phyloP scores from a whole-genome alignment of 495 filamentous ascomycete species.

The Neurospora sp. region DNA sequence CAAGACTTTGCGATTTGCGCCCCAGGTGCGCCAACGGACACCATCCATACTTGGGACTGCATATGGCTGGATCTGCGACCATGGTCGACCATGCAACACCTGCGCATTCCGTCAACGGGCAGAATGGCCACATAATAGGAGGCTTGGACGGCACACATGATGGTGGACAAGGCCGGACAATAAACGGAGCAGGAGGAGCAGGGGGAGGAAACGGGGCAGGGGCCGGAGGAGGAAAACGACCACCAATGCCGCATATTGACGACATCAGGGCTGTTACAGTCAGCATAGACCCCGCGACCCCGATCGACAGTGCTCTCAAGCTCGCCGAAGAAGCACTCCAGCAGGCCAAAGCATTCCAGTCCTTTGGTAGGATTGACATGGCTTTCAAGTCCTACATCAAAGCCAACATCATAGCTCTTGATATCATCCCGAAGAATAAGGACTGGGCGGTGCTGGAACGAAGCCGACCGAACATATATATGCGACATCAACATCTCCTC shows the following conservation, averaged over 20 bases:
- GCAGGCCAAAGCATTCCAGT: constrained; percentile 41
- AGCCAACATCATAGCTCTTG: constrained; percentile 63
- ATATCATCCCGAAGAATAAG: constrained; percentile 45
- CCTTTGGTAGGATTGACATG: constrained; percentile 42
- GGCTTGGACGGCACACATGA: not conserved
- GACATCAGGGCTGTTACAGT: constrained; percentile 49
- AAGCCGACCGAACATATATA: constrained; percentile 11
- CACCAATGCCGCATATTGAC: constrained; percentile 58
- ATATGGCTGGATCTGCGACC: constrained; percentile 17
- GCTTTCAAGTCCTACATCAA: constrained; percentile 63
- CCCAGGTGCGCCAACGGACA: not conserved
- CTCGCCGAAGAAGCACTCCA: constrained; percentile 38
- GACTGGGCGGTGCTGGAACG: constrained; percentile 18
- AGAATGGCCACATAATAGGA: not conserved
- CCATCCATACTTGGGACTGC: not conserved
- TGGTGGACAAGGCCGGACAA: not conserved
- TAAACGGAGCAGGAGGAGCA: not conserved
- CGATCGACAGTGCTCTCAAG: constrained; percentile 41
- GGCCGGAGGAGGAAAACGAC: constrained; percentile 18
- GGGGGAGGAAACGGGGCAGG: not conserved
- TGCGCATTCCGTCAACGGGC: not conserved
- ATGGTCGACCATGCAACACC: constrained; percentile 11
- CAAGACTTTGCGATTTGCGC: not conserved
- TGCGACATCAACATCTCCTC: constrained; percentile 38
- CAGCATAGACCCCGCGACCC: constrained; percentile 32